Conservation (phyloP, 495 filamentous ascomycete genomes). For the Immersiella caudata region DNA sequence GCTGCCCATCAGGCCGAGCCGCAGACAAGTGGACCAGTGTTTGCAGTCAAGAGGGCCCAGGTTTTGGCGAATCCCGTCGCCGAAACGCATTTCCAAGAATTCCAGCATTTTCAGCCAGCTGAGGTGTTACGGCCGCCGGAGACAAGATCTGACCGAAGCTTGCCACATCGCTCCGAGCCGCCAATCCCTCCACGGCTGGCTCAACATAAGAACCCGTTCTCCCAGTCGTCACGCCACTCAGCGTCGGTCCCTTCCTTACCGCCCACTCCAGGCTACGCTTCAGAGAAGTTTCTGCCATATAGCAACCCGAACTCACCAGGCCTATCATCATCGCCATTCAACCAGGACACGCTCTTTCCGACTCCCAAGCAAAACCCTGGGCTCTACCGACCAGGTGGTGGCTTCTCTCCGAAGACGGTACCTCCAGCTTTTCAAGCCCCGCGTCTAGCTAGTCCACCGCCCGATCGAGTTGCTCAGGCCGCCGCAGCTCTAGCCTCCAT, state of each 20-base stretch:
- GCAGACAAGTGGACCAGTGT: neutral
- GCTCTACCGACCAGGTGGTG: neutral
- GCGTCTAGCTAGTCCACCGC: neutral
- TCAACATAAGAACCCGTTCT: conserved; percentile 1
- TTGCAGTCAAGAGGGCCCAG: neutral
- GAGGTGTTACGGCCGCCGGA: neutral
- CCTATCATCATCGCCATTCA: neutral
- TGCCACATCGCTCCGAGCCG: neutral
- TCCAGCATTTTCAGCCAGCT: neutral
- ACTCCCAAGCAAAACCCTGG: neutral
- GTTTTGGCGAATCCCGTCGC: neutral
- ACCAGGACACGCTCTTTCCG: neutral
- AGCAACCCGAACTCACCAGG: neutral
- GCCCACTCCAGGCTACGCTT: neutral
- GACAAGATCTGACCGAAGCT: neutral
- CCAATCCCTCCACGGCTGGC: conserved; percentile 2
- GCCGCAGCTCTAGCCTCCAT: neutral
- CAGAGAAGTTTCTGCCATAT: conserved; percentile 4
- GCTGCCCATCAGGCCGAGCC: neutral
- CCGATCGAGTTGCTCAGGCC: neutral
- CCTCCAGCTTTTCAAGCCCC: neutral
- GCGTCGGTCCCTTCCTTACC: neutral
- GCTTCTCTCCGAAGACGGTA: neutral
- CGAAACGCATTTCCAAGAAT: neutral
- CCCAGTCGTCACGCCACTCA: neutral